Conservation (phyloP, 345 rosid genomes). For the Gossypium rotundifolium region DNA sequence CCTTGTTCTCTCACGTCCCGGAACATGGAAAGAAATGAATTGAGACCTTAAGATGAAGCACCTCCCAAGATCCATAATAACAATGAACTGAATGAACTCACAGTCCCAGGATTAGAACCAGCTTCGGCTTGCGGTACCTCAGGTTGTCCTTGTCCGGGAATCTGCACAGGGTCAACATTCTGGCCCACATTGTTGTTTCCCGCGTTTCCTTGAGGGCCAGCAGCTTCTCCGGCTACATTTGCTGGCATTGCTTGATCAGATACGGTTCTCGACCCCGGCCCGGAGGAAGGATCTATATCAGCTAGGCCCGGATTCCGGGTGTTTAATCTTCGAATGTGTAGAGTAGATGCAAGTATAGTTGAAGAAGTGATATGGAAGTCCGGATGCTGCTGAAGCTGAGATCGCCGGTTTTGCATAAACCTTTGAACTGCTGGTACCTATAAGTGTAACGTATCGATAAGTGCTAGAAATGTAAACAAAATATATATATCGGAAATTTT, state of each 20-base stretch:
- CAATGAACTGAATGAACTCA: slow-evolving; percentile 83
- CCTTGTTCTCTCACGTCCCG: slow-evolving; percentile 88
- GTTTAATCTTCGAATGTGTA: slow-evolving; percentile 87
- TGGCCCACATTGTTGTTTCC: slow-evolving; percentile 25
- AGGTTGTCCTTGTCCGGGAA: slow-evolving; percentile 36
- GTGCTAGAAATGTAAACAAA: not conserved
- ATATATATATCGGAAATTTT: not conserved
- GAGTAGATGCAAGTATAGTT: slow-evolving; percentile 86
- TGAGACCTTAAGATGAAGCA: slow-evolving; percentile 82
- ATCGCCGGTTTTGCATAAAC: slow-evolving; percentile 68
- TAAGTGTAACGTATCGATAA: not conserved
- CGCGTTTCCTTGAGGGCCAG: slow-evolving; percentile 23
- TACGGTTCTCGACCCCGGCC: slow-evolving; percentile 47
- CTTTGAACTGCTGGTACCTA: slow-evolving; percentile 95
- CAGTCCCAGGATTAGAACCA: slow-evolving; percentile 48
- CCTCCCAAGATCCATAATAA: slow-evolving; percentile 93
- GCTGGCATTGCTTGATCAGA: slow-evolving; percentile 30
- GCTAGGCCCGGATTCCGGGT: slow-evolving; percentile 49
- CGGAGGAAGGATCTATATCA: slow-evolving; percentile 33
- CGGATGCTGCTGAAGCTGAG: slow-evolving; percentile 83
- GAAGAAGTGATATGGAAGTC: slow-evolving; percentile 95
- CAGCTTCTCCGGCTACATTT: slow-evolving; percentile 22
- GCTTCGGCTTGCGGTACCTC: slow-evolving; percentile 46
- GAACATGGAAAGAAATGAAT: slow-evolving; percentile 81
- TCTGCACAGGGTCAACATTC: slow-evolving; percentile 38